Evolutionary conservation across 257 asterid species (phyloP).

Genomic region (Dorcoceras hygrometricum): DNA sequence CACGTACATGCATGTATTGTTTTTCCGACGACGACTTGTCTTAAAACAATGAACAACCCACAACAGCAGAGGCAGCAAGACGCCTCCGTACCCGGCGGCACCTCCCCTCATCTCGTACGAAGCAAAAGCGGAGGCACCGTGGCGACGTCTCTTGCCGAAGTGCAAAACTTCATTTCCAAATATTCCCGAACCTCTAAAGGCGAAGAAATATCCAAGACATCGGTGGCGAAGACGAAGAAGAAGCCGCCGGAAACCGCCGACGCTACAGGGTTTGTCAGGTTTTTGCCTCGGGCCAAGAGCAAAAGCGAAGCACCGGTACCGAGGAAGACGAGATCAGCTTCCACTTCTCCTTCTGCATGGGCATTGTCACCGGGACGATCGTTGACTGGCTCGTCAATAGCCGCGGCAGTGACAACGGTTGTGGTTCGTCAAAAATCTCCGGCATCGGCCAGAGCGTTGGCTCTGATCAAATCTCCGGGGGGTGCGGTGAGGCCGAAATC

Average conservation of each 20-base stretch:
- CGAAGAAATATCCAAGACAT: conserved; percentile 14
- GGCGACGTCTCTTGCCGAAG: neutral
- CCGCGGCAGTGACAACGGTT: conserved; percentile 16
- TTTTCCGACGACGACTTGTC: neutral
- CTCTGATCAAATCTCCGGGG: neutral
- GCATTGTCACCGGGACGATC: conserved; percentile 72
- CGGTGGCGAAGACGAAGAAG: conserved; percentile 25
- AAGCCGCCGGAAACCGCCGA: conserved; percentile 21
- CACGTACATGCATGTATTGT: neutral
- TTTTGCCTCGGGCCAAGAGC: conserved; percentile 35
- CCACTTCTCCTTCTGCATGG: conserved; percentile 81
- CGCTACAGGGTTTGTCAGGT: conserved; percentile 28
- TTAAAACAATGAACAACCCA: conserved; percentile 32
- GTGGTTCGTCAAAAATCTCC: conserved; percentile 21
- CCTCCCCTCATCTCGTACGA: conserved; percentile 28
- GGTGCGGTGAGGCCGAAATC: conserved; percentile 29
- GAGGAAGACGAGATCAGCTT: conserved; percentile 40
- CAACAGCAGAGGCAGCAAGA: conserved; percentile 24
- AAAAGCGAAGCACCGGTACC: conserved; percentile 40
- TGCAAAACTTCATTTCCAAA: neutral
- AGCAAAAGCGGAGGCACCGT: conserved; percentile 30
- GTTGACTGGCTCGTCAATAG: conserved; percentile 26
- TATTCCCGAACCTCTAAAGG: conserved; percentile 13
- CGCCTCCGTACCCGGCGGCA: conserved; percentile 19
- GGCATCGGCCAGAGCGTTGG: conserved; percentile 9